Percentiles rank a stretch among this genome's conserved stretches.
Conservation (phyloP, 2,329 filamentous ascomycete genomes). For the Magnaporthiopsis poae region DNA sequence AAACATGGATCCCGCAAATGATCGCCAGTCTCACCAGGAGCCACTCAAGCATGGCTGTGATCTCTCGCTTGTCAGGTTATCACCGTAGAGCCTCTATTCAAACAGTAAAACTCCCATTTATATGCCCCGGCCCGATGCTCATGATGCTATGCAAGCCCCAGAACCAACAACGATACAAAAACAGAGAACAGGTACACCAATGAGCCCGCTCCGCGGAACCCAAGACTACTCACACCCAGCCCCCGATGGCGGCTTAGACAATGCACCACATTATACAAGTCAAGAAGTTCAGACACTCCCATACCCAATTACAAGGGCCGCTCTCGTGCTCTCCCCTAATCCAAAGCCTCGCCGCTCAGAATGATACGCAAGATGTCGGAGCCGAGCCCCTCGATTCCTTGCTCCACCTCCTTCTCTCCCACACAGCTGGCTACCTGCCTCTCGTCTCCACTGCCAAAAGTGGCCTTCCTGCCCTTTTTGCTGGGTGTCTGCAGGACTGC, state of each 20-base stretch:
- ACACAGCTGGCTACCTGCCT: conserved; percentile 69
- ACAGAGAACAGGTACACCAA: neutral
- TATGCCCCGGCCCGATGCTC: neutral
- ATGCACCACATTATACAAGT: neutral
- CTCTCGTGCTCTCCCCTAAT: conserved; percentile 24
- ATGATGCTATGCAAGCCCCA: neutral
- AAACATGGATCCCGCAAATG: neutral
- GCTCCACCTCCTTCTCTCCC: conserved; percentile 67
- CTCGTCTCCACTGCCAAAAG: conserved; percentile 56
- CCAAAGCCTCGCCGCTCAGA: conserved; percentile 50
- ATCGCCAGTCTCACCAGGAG: neutral
- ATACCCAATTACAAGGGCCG: conserved; percentile 1
- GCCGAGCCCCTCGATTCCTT: conserved; percentile 54
- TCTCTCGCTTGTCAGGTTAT: neutral
- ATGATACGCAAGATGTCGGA: conserved; percentile 54
- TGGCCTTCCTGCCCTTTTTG: conserved; percentile 51
- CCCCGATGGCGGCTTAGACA: too few relatives aligned
- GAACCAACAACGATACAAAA: neutral
- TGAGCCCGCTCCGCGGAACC: neutral
- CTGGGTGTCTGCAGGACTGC: conserved; percentile 58
- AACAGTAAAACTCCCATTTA: neutral
- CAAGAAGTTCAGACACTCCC: neutral
- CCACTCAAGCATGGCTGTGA: neutral
- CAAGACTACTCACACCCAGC: neutral
- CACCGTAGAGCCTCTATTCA: neutral